Evolutionary conservation across 352 stramenopile genomes (phyloP).

Genomic region (Phytopythium aichiense): DNA sequence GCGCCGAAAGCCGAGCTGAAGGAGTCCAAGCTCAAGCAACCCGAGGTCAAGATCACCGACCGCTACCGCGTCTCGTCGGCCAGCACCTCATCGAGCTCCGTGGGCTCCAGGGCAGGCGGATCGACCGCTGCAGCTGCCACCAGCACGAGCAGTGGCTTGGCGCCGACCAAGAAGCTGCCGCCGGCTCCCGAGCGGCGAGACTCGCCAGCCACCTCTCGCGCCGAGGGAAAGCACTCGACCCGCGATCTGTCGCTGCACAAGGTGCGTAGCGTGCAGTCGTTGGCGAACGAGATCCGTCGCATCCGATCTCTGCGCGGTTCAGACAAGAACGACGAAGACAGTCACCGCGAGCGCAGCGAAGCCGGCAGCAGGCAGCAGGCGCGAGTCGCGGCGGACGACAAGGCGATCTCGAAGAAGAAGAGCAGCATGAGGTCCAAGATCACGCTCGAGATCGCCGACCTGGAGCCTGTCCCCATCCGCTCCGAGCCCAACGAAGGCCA

Average conservation of each 20-base stretch:
- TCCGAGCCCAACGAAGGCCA: constrained; percentile 16
- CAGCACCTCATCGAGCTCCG: background rate
- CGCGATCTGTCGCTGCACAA: constrained; percentile 40
- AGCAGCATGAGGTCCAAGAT: constrained; percentile 46
- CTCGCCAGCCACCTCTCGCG: constrained; percentile 12
- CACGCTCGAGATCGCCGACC: constrained; percentile 66
- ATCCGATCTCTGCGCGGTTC: constrained; percentile 51
- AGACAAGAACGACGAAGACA: background rate
- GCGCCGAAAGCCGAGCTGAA: constrained; percentile 20
- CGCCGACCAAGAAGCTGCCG: constrained; percentile 37
- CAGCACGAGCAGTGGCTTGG: background rate
- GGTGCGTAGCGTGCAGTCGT: constrained; percentile 72
- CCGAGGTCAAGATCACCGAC: constrained; percentile 52
- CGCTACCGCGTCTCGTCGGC: constrained; percentile 22
- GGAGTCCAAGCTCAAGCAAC: constrained; percentile 74
- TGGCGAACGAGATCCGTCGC: constrained; percentile 75
- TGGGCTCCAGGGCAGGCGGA: background rate
- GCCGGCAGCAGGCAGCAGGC: constrained; percentile 1
- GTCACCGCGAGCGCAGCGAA: constrained; percentile 16
- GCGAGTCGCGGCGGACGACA: constrained; percentile 6
- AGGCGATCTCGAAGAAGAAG: constrained; percentile 52
- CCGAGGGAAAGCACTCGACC: constrained; percentile 40
- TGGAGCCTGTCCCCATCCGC: constrained; percentile 14
- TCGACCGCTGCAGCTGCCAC: constrained; percentile 9
- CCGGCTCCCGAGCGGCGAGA: constrained; percentile 35